Conservation (phyloP, 306 rosid species). For the Cercis canadensis region DNA sequence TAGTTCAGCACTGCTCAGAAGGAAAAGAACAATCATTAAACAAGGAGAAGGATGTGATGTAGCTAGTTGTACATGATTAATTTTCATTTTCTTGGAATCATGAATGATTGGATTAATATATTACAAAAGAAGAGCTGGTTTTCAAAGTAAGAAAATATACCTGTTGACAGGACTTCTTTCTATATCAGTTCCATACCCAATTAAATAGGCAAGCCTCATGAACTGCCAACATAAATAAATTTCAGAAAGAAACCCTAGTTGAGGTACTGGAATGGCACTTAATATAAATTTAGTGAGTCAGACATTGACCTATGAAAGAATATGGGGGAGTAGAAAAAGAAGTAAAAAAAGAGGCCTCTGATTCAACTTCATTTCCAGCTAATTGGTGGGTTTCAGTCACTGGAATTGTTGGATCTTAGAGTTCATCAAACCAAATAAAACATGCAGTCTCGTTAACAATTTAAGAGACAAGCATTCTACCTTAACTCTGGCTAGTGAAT, state of each 20-base stretch:
- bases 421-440: slow-evolving; percentile 31
- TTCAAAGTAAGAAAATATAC: slow-evolving; percentile 49
- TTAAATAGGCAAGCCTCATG: slow-evolving; percentile 96
- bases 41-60: slow-evolving; percentile 15
- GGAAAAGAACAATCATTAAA: slow-evolving; percentile 32
- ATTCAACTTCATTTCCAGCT: slow-evolving; percentile 36
- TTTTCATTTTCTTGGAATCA: slow-evolving; percentile 9
- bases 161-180: slow-evolving; percentile 98
- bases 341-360: slow-evolving; percentile 18
- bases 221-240: slow-evolving; percentile 73
- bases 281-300: slow-evolving; percentile 26
- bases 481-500: slow-evolving; percentile 92
- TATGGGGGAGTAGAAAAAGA: not conserved
- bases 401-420: slow-evolving; percentile 34
- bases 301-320: slow-evolving; percentile 25
- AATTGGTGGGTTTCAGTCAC: slow-evolving; percentile 15
- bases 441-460: slow-evolving; percentile 27
- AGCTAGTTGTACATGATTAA: slow-evolving; percentile 23
- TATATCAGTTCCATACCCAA: slow-evolving; percentile 85
- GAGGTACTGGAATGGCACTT: slow-evolving; percentile 18
- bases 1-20: slow-evolving; percentile 78
- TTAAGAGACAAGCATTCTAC: slow-evolving; percentile 48
- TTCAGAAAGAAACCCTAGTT: slow-evolving; percentile 33
- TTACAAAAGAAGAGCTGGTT: not conserved
- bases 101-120: slow-evolving; percentile 25